Percentiles rank a stretch among this genome's conserved stretches.
Evolutionary conservation across 1,284 basidiomycete genomes (phyloP).

Genomic region (Leccinum angustisporum): DNA sequence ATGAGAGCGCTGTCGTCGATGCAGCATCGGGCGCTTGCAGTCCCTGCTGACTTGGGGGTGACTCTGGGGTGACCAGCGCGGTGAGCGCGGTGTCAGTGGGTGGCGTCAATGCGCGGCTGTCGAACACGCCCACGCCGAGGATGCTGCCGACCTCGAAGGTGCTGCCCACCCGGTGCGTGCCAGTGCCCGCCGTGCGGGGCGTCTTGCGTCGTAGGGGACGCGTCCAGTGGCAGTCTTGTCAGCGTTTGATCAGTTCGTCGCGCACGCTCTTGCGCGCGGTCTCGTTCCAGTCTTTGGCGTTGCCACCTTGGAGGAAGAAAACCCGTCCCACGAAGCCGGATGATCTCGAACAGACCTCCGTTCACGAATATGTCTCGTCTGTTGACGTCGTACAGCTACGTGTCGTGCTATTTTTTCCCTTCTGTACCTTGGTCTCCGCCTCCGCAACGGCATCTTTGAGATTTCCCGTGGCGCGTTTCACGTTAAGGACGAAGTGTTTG

Average conservation of each 20-base stretch:
- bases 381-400: too few relatives aligned
- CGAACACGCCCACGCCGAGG: conserved; percentile 33
- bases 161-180: conserved; percentile 61
- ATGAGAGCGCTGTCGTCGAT: conserved; percentile 24
- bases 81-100: not conserved
- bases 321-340: too few relatives aligned
- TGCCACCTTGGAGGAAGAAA: conserved; percentile 47
- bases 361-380: too few relatives aligned
- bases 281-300: conserved; percentile 64
- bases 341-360: too few relatives aligned
- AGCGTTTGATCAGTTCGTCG: conserved; percentile 58
- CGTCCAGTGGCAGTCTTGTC: conserved; percentile 69
- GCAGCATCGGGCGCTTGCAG: conserved; percentile 14
- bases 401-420: conserved; percentile 38
- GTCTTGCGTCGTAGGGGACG: conserved; percentile 40
- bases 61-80: not conserved
- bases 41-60: not conserved
- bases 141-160: conserved; percentile 72
- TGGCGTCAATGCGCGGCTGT: conserved; percentile 13
- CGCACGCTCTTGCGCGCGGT: conserved; percentile 48
- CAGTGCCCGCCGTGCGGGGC: conserved; percentile 24
- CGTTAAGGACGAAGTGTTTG: conserved; percentile 74
- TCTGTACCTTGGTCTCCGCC: conserved; percentile 33
- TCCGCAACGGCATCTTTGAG: conserved; percentile 42
- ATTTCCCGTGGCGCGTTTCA: conserved; percentile 76